Percentiles rank a stretch among this genome's conserved stretches.
These are phyloP conservation scores for Draba incana DNA, from an alignment of 345 rosid genomes.

Conservation along the genomic window DNA sequence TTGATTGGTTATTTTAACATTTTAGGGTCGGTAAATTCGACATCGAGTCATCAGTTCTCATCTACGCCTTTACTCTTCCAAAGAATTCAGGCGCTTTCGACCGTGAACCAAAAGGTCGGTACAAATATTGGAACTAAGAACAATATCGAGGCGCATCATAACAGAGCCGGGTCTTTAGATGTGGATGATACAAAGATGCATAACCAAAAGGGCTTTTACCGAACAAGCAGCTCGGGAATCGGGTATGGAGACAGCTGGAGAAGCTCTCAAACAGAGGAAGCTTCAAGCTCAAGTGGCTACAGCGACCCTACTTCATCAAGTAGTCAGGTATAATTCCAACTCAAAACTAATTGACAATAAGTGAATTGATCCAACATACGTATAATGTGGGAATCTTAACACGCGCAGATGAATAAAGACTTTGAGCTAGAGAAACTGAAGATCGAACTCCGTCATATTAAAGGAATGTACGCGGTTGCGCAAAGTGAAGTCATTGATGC, in stretches of 20 bases:
- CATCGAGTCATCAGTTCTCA: conserved; percentile 43
- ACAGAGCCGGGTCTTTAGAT: conserved; percentile 51
- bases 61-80: conserved; percentile 60
- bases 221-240: conserved; percentile 43
- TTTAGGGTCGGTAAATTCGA: conserved; percentile 46
- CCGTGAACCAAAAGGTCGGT: conserved; percentile 49
- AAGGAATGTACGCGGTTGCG: conserved; percentile 77
- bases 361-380: background rate
- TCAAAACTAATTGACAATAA: background rate
- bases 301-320: conserved; percentile 51
- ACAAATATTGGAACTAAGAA: conserved; percentile 43
- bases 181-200: conserved; percentile 45
- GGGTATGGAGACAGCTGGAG: conserved; percentile 48
- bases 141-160: conserved; percentile 47
- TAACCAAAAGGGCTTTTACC: conserved; percentile 42
- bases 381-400: conserved; percentile 8
- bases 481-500: conserved; percentile 78
- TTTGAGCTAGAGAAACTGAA: conserved; percentile 89
- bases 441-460: conserved; percentile 77
- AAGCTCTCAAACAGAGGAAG: conserved; percentile 48
- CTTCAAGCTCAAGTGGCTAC: conserved; percentile 53
- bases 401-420: conserved; percentile 56
- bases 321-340: conserved; percentile 51
- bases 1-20: background rate
- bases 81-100: conserved; percentile 68